These are phyloP conservation scores for Lachnellula suecica DNA, from an alignment of 2,329 filamentous ascomycete genomes.

Conservation along the genomic window DNA sequence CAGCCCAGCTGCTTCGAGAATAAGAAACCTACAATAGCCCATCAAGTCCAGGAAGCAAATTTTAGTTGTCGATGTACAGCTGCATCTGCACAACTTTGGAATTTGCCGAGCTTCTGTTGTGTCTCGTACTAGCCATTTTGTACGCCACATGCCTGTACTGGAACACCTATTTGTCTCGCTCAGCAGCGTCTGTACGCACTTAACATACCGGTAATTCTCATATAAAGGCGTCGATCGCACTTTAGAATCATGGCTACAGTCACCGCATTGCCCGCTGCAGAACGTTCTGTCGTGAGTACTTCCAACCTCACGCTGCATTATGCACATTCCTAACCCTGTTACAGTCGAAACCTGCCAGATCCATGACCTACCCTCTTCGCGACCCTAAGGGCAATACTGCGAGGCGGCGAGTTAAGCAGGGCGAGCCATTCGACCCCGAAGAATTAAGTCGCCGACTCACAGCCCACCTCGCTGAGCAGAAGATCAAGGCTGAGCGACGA, in stretches of 20 bases:
- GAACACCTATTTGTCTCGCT: constrained; percentile 2
- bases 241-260: constrained; percentile 7
- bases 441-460: constrained; percentile 54
- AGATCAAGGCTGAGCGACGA: constrained; percentile 34
- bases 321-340: constrained; percentile 8
- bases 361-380: constrained; percentile 27
- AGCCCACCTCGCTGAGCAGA: constrained; percentile 50
- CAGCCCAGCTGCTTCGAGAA: no score
- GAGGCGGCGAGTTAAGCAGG: constrained; percentile 27
- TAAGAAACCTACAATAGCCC: no score
- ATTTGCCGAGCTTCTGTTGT: not conserved
- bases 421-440: constrained; percentile 49
- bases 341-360: constrained; percentile 23
- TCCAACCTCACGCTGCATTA: not conserved
- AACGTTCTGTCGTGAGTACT: constrained; percentile 11
- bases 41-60: no score
- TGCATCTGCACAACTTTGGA: not conserved
- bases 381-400: constrained; percentile 14
- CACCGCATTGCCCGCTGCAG: constrained; percentile 4
- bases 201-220: not conserved
- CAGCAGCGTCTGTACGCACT: not conserved
- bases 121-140: not conserved
- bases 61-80: not conserved
- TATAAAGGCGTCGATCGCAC: constrained; percentile 3
- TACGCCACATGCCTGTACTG: not conserved